These are phyloP conservation scores for Kentomonas sorsogonicus DNA, from an alignment of 208 protist genomes.

Conservation along the genomic window DNA sequence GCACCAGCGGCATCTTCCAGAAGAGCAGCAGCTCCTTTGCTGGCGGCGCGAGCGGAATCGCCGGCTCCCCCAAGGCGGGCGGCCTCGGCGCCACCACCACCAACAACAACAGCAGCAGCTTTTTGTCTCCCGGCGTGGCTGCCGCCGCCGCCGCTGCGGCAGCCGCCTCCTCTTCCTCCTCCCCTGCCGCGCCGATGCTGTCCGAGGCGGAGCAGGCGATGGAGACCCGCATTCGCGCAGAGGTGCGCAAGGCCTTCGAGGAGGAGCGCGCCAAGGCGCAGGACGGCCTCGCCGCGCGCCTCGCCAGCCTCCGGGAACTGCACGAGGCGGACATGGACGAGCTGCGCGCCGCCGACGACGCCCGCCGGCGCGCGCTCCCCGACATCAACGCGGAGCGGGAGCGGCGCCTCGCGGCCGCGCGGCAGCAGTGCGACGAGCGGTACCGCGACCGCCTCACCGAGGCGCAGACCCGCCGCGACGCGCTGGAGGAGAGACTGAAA, in stretches of 20 bases:
- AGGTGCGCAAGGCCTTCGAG: conserved; percentile 37
- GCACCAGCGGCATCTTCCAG: conserved; percentile 7
- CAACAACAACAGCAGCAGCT: not conserved
- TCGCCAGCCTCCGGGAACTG: conserved; percentile 30
- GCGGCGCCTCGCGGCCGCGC: conserved; percentile 19
- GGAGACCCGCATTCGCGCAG: conserved; percentile 59
- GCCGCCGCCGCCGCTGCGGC: too few relatives aligned
- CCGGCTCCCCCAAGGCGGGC: not conserved
- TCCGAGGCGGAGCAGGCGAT: conserved; percentile 73
- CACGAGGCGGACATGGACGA: conserved; percentile 45
- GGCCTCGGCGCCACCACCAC: not conserved
- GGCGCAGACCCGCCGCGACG: conserved; percentile 16
- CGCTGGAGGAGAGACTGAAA: conserved; percentile 28
- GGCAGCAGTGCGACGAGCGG: conserved; percentile 26
- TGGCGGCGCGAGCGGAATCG: too few relatives aligned
- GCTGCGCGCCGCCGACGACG: conserved; percentile 23
- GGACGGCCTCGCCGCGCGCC: conserved; percentile 23
- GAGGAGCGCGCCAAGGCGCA: conserved; percentile 41
- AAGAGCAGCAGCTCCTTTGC: too few relatives aligned
- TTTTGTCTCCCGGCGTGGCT: too few relatives aligned
- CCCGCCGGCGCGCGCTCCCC: conserved; percentile 19
- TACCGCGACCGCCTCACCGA: conserved; percentile 35
- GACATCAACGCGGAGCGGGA: conserved; percentile 11
- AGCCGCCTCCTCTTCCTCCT: not conserved
- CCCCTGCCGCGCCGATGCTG: conserved; percentile 27